phyloP scores from a whole-genome alignment of 257 asterid genomes.

The Verbena officinalis region DNA sequence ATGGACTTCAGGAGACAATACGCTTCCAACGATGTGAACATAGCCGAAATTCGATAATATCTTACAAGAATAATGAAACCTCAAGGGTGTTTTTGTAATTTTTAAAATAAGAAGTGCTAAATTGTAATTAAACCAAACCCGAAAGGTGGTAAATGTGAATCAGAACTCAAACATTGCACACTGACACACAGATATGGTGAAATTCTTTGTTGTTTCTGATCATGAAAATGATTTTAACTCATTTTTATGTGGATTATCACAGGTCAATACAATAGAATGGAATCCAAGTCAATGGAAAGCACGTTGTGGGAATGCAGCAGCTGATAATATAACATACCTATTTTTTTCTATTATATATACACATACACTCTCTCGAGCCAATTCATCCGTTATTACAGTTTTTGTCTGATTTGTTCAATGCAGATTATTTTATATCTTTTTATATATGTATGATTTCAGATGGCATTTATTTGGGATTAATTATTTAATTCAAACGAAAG shows the following conservation, averaged over 20 bases:
- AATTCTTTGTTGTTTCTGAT: no score
- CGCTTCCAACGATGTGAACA: no score
- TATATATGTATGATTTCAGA: background rate
- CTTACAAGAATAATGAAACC: no score
- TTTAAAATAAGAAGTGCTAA: no score
- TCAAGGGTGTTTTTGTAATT: no score
- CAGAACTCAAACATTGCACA: background rate
- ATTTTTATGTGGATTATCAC: constrained; percentile 2
- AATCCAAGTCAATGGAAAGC: constrained; percentile 52
- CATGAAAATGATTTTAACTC: background rate
- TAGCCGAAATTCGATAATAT: no score
- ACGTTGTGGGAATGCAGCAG: constrained; percentile 61
- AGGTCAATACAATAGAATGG: constrained; percentile 51
- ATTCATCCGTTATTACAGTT: background rate
- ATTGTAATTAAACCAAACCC: no score
- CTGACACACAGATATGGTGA: background rate
- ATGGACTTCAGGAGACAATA: no score
- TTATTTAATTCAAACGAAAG: background rate
- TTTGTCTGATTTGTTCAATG: background rate
- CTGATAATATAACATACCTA: constrained; percentile 30
- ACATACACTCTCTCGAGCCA: background rate
- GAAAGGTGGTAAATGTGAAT: no score
- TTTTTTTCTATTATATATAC: background rate
- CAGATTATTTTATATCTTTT: background rate
- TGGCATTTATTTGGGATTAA: background rate